These are phyloP conservation scores for Blastobotrys peoriensis DNA, from an alignment of 805 yeast genomes.

Conservation along the genomic window DNA sequence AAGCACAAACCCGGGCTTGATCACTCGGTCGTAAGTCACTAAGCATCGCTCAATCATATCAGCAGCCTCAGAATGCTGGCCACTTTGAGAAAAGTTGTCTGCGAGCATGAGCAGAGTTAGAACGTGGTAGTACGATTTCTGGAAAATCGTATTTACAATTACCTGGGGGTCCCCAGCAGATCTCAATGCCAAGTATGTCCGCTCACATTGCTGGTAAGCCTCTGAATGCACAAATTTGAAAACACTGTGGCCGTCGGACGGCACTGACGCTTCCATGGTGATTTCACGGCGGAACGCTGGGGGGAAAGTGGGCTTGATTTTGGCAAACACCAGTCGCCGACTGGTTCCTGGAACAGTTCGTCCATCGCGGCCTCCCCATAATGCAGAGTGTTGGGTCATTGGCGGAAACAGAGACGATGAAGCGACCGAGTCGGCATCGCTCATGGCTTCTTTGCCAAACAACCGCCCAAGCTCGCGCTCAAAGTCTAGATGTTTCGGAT, in stretches of 20 bases:
- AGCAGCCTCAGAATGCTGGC: slow-evolving; percentile 61
- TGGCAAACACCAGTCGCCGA: slow-evolving; percentile 60
- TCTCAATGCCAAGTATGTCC: slow-evolving; percentile 54
- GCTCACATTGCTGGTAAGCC: slow-evolving; percentile 34
- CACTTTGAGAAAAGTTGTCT: slow-evolving; percentile 66
- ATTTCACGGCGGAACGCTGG: slow-evolving; percentile 62
- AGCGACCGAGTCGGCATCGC: slow-evolving; percentile 28
- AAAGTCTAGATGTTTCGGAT: slow-evolving; percentile 57
- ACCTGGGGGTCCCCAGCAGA: slow-evolving; percentile 66
- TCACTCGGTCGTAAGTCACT: slow-evolving; percentile 71
- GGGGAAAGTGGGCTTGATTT: slow-evolving; percentile 73
- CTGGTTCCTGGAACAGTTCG: slow-evolving; percentile 68
- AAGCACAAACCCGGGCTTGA: slow-evolving; percentile 54
- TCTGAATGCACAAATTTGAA: slow-evolving; percentile 44
- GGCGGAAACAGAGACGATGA: slow-evolving; percentile 1
- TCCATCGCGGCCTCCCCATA: slow-evolving; percentile 82
- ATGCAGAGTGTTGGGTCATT: slow-evolving; percentile 54
- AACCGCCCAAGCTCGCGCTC: slow-evolving; percentile 65
- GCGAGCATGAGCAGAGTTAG: slow-evolving; percentile 78
- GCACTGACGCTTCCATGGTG: slow-evolving; percentile 47
- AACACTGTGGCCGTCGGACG: slow-evolving; percentile 35
- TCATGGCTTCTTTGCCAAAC: slow-evolving; percentile 49
- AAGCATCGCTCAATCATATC: slow-evolving; percentile 72
- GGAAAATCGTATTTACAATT: slow-evolving; percentile 49
- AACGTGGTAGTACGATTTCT: slow-evolving; percentile 59